Percentiles rank a stretch among this genome's conserved stretches.
These are phyloP conservation scores for Exophiala sideris DNA, from an alignment of 2,329 filamentous ascomycete species.

Conservation along the genomic window DNA sequence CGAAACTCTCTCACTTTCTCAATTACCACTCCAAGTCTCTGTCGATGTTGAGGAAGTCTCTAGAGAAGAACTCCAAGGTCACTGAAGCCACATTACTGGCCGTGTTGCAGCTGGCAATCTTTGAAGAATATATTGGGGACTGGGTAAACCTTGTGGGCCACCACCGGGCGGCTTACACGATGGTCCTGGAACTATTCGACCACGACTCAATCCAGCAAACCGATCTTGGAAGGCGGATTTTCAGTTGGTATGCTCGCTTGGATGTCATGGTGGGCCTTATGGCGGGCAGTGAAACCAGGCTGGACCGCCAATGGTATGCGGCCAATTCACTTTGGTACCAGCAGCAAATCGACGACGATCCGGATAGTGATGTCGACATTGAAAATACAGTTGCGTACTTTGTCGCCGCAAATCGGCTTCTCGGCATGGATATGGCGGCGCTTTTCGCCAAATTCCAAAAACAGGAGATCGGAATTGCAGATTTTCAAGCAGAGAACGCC, in stretches of 20 bases:
- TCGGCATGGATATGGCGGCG: slow-evolving; percentile 76
- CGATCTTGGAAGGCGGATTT: slow-evolving; percentile 66
- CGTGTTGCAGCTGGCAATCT: slow-evolving; percentile 85
- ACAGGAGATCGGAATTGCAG: slow-evolving; percentile 59
- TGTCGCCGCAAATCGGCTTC: slow-evolving; percentile 64
- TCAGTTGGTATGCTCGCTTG: slow-evolving; percentile 88
- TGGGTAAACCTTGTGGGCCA: slow-evolving; percentile 93
- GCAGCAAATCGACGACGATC: slow-evolving; percentile 56
- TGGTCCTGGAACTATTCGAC: slow-evolving; percentile 74
- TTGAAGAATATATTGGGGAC: slow-evolving; percentile 94
- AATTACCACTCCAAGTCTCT: slow-evolving; percentile 90
- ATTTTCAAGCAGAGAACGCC: slow-evolving; percentile 63
- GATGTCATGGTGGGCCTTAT: slow-evolving; percentile 82
- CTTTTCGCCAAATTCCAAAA: slow-evolving; percentile 65
- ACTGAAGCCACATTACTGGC: slow-evolving; percentile 75
- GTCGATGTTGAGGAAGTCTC: slow-evolving; percentile 65
- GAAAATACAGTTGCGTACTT: slow-evolving; percentile 65
- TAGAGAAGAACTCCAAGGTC: slow-evolving; percentile 68
- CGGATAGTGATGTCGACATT: slow-evolving; percentile 51
- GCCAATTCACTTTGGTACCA: slow-evolving; percentile 61
- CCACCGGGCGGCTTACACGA: slow-evolving; percentile 80
- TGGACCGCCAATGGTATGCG: slow-evolving; percentile 76
- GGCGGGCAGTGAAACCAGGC: slow-evolving; percentile 69
- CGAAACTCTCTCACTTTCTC: slow-evolving; percentile 76
- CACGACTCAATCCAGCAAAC: slow-evolving; percentile 71